Percentiles rank a stretch among this genome's conserved stretches.
Conservation (phyloP, 1,139 yeast species). For the Protomyces macrosporus region DNA sequence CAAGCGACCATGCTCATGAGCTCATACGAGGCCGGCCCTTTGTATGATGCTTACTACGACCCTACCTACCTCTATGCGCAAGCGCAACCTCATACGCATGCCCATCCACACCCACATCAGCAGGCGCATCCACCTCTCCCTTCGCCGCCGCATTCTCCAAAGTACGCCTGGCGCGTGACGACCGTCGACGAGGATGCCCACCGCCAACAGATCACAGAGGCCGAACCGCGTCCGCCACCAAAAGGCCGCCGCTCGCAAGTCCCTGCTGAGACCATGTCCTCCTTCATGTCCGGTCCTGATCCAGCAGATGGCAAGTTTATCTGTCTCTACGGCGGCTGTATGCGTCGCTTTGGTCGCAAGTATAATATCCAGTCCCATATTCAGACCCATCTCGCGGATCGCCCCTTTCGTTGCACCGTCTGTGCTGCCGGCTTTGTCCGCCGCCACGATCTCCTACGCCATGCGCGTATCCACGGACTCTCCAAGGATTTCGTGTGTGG, state of each 20-base stretch:
- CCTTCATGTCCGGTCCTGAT: conserved; percentile 54
- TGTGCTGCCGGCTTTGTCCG: conserved; percentile 68
- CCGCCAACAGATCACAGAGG: conserved; percentile 1
- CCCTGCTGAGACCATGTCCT: conserved; percentile 30
- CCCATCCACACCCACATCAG: neutral
- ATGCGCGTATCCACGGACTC: conserved; percentile 71
- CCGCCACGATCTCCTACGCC: conserved; percentile 90
- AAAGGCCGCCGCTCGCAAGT: conserved; percentile 25
- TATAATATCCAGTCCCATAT: conserved; percentile 96
- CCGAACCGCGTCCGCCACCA: conserved; percentile 12
- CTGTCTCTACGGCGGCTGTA: conserved; percentile 75
- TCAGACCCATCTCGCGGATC: conserved; percentile 90
- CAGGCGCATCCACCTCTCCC: conserved; percentile 18
- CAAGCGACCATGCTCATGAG: neutral
- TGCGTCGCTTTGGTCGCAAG: conserved; percentile 76
- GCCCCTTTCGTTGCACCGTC: conserved; percentile 67
- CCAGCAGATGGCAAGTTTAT: conserved; percentile 57
- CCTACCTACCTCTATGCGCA: conserved; percentile 10
- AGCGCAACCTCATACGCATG: neutral
- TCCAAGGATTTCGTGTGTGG: conserved; percentile 72
- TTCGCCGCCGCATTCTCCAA: conserved; percentile 18
- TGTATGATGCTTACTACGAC: conserved; percentile 15
- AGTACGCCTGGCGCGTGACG: conserved; percentile 23
- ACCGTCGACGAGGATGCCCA: conserved; percentile 24
- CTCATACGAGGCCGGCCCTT: conserved; percentile 12